Evolutionary conservation across 345 rosid genomes (phyloP).

Genomic region (Eucalyptus microcorys): DNA sequence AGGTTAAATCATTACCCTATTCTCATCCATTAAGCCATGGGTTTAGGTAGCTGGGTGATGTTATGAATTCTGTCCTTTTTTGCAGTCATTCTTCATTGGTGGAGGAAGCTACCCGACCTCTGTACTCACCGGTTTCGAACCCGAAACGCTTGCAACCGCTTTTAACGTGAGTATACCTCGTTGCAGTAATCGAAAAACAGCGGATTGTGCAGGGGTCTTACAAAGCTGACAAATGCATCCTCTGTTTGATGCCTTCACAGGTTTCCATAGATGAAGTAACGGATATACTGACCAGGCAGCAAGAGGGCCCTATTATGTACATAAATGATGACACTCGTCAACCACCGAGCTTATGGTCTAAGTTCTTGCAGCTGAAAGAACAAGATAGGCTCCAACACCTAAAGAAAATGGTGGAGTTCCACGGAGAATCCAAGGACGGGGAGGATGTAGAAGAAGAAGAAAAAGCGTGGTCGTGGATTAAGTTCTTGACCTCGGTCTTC

Average conservation of each 20-base stretch:
- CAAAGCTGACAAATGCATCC: not conserved
- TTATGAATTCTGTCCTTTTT: not conserved
- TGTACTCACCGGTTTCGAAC: slow-evolving; percentile 54
- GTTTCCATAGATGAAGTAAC: slow-evolving; percentile 26
- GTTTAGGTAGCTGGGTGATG: not conserved
- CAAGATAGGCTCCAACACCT: slow-evolving; percentile 43
- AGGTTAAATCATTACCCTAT: not conserved
- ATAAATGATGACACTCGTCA: slow-evolving; percentile 11
- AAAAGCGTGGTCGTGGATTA: slow-evolving; percentile 48
- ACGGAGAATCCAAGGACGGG: slow-evolving; percentile 1
- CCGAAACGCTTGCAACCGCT: slow-evolving; percentile 51
- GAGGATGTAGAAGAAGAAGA: slow-evolving; percentile 3
- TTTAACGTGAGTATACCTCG: slow-evolving; percentile 40
- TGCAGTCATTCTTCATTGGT: slow-evolving; percentile 78
- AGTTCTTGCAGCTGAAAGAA: slow-evolving; percentile 31
- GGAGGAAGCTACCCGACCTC: slow-evolving; percentile 60
- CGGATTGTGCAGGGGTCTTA: not conserved
- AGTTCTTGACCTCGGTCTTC: slow-evolving; percentile 20
- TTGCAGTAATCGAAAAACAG: not conserved
- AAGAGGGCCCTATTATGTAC: slow-evolving; percentile 51
- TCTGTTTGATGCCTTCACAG: slow-evolving; percentile 9
- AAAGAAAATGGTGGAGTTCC: slow-evolving; percentile 28
- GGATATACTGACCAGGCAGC: slow-evolving; percentile 23
- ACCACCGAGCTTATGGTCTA: slow-evolving; percentile 37
- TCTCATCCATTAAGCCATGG: not conserved